Base-by-base conservation (phyloP, 192 early-diverging fungal species). In the Lobosporangium transversale region DNA sequence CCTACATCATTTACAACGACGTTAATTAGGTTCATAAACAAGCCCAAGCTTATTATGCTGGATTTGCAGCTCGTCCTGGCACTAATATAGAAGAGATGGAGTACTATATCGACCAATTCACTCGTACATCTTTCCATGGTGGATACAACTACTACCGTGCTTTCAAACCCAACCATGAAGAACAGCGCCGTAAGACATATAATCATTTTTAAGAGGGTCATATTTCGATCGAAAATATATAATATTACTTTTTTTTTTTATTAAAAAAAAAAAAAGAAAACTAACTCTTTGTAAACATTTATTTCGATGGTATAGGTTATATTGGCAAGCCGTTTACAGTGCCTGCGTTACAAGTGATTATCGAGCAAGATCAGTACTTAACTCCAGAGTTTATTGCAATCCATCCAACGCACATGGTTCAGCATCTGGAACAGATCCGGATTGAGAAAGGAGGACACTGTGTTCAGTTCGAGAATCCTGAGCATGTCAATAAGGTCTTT, bases 101-200 rank as follows among this genome's bases (percentile, higher is more conserved):
- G 11, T 89, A 87, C 52, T 90, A 90, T 54, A 71, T 82, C 23
- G 58, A 83, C 0, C n/a, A 66, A 11, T 85, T 65, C 45, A 33
- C 78, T 8, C 43, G 67, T 10, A 56, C 50, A 18, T 81, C 85
- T 10, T 80, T 86, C 35, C 84, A 88, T 51, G 88, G 89, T 3
- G 70, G 68, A 12, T 66, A 87, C 45, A 89, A 91, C 78, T 89
- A 78, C 50, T 90, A 90, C 68, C 78, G 80, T 24, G 44, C 59
- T 0, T 20, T 15, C 12, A 24, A 20, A 1, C 14, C 57, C 23
- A 62, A 62, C 45, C 40, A 51, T n/a, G 44, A 48, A 43, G 53
- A 70, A 23, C 59, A 62, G n/a, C 36, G 42, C 37, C 40, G 62
- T 54, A 65, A 54, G 62, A 55, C n/a, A 0, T 14, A 12, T 15